Percentiles rank a stretch among this genome's conserved stretches.
Conservation (phyloP, 768 basidiomycete species). For the Mrakia gelida region DNA sequence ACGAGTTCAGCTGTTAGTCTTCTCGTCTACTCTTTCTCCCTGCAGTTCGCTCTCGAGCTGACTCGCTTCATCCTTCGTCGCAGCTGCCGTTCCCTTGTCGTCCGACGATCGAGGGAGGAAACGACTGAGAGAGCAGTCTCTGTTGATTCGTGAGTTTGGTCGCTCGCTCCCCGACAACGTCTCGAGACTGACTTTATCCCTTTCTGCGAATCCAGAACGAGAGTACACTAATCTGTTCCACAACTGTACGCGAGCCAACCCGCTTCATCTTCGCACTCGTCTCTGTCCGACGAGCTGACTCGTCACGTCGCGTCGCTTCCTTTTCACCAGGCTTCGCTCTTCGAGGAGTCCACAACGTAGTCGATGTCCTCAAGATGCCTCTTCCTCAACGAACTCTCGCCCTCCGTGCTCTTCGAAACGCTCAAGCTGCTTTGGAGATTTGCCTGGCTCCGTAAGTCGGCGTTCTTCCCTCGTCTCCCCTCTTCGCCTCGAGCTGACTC, state of each 20-base stretch:
- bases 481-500: too few species aligned
- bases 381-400: constrained; percentile 71
- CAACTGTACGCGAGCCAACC: constrained; percentile 37
- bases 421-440: constrained; percentile 73
- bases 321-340: constrained; percentile 32
- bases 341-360: constrained; percentile 64
- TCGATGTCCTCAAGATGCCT: constrained; percentile 81
- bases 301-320: not conserved
- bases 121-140: constrained; percentile 60
- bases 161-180: not conserved
- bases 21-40: not conserved
- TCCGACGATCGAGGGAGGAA: constrained; percentile 59
- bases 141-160: constrained; percentile 67
- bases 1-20: constrained; percentile 23
- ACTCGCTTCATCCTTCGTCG: not conserved
- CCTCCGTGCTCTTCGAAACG: constrained; percentile 74
- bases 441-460: constrained; percentile 53
- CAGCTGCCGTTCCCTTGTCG: not conserved
- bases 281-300: not conserved
- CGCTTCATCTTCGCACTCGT: not conserved
- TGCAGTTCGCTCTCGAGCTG: too few species aligned
- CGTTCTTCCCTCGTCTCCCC: too few species aligned
- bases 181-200: constrained; percentile 38
- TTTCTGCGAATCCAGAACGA: constrained; percentile 59
- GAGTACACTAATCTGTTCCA: constrained; percentile 40